Evolutionary conservation across 225 moss, liverwort and hornwort species (phyloP), one percentile per base, ranked within the genome.

Genomic region (Pseudoscleropodium purum): DNA sequence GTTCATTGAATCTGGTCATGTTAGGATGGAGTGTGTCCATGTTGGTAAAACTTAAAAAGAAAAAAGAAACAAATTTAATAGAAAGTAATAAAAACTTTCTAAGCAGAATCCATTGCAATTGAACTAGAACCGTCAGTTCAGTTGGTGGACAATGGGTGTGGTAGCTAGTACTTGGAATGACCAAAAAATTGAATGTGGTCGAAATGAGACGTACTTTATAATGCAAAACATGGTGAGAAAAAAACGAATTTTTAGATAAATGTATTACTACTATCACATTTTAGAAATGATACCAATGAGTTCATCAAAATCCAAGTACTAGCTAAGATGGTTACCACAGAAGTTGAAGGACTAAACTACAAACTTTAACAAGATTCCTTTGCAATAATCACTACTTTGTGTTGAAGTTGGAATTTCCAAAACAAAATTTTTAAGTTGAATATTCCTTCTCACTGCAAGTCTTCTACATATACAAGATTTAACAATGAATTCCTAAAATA

Each of bases 401-500:
- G 9, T 49, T 65, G 26, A 25, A 65, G 26, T 37, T 65, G 11
- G 26, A 25, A 47, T 36, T 47, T 8, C 17, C 7, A 36, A 15
- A 47, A 36, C 5, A 36, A 25, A 0, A 47, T 34, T 65, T 64
- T 10, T 15, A 16, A 3, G 21, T 13, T 34, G 2, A 20, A 21
- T 21, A 31, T 1, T 13, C 27, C 5, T 14, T 39, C 4, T 31
- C 7, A 18, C 51, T 1, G 13, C 0, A 0, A 33, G 7, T 5
- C 5, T 34, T 34, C 8, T 51, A 8, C n/a, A 76, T 51, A 75
- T 75, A 4, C 19, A 33, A 33, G 75, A 20, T 2, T 33, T 45
- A 75, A 49, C 31, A 49, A 33, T 7, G 1, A 31, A 31, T 7
- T 2, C 2, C 0, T 7, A 6, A 18, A 49, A 11, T 31, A 49